Evolutionary conservation across 805 yeast species (phyloP), one percentile per base, ranked within the genome.

Genomic region (Phaffomyces antillensis): DNA sequence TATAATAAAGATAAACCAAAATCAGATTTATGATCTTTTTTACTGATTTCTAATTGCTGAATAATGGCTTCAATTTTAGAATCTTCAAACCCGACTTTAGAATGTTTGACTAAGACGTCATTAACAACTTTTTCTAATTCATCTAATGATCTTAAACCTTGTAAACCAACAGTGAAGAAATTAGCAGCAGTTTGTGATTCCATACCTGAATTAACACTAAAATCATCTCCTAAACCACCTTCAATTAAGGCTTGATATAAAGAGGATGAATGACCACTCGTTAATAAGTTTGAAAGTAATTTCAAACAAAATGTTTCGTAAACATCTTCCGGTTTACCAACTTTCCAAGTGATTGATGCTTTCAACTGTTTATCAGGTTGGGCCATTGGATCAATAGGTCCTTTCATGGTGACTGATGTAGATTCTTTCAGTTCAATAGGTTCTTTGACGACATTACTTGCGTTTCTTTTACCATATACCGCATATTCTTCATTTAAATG

Each of bases 181-280:
- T 86, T 78, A 37, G 78, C 73, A 0, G 86, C 82, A 4, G 96
- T 85, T 42, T 86, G 79, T 2, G 85, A 74, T 47, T 91, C 97
- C 44, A 87, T 69, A 1, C 99, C 99, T 0, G 95, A 72, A 59
- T 93, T 93, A 6, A 88, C 85, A 1, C 91, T 70, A 58, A 82
- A 93, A 52, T 93, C 97, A 42, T 86, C 77, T 36, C 93, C 98
- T 31, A 82, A 59, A 2, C 91, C 93, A 1, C 84, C 65, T 61
- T 93, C 99, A 44, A 93, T 84, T 44, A 93, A 68, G n/a, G 77
- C 77, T 62, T 89, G 87, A 63, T 90, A 87, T 44, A 93, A 71
- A 7, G 95, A 91, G 7, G 98, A 83, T 12, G 93, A 84, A 58
- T 91, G 98, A 2, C 98, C 98, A 59, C 87, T 96, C 52, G 83